Base-by-base conservation (phyloP, 1,284 basidiomycete species). In the Trichosporon ovoides region DNA sequence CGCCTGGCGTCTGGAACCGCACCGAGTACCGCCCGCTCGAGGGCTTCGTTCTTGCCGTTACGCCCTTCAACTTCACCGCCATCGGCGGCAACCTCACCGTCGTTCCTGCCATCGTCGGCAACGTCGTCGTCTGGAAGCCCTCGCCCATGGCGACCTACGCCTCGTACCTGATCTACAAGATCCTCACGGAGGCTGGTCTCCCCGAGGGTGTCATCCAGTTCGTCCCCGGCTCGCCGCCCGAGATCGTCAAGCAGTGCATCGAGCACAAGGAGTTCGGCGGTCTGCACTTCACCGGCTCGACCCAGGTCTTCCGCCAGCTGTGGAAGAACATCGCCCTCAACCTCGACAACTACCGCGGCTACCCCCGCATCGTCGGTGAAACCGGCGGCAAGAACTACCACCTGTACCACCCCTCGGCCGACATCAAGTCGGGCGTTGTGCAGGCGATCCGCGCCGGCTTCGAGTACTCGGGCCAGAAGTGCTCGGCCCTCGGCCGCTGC, bases 41-140 rank as follows among this genome's bases (percentile, higher is more conserved):
- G 79, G 96, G 95, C 31, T 98, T 98, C 78, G 90, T 98, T 33
- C 84, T 98, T 53, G 95, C 96, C 14, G 89, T 98, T 40, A 94
- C 95, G 6, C 95, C 95, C 0, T 98, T 98, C 82, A 98, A 98
- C 82, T 98, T 97, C 64, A 96, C 94, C 51, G 93, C 93, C 31
- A 97, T 97, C 64, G 93, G 91, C 57, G 94, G 91, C 22, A 97
- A 97, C 78, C 86, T 97, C 38, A 85, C 68, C 53, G 75, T 75
- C 84, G 92, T 85, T 14, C 95, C 95, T 36, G 93, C 91, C 14
- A 81, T 99, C 61, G 88, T 97, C 46, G 96, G 96, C 61, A 98
- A 98, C 77, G 90, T 92, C 58, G 85, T 89, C 57, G 81, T 98
- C 62, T 99, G 95, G 95, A 99, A 99, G 78, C 95, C 95, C 16